phyloP scores from a whole-genome alignment of 495 filamentous ascomycete species.

The Bryoglossum gracile region DNA sequence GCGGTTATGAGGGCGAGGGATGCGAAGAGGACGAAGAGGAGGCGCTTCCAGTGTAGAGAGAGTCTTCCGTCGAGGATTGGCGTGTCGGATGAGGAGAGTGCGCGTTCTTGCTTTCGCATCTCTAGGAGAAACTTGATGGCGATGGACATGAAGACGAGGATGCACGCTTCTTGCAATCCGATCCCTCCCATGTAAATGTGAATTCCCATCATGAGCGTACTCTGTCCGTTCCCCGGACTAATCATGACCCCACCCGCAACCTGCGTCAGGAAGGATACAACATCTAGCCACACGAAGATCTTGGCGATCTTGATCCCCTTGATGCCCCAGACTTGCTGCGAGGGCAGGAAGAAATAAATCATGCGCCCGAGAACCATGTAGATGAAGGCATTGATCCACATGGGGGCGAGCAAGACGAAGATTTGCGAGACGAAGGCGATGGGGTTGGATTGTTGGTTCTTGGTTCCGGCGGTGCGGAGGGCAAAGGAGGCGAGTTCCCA shows the following conservation, averaged over 20 bases:
- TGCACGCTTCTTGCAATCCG: constrained; percentile 42
- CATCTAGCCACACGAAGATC: constrained; percentile 57
- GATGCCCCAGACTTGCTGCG: constrained; percentile 39
- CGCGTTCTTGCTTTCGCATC: constrained; percentile 18
- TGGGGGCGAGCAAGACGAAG: constrained; percentile 39
- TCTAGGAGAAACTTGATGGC: constrained; percentile 32
- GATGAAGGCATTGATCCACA: constrained; percentile 57
- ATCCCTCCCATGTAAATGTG: constrained; percentile 49
- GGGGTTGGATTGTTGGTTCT: constrained; percentile 31
- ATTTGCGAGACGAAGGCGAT: constrained; percentile 27
- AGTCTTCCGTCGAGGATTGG: constrained; percentile 22
- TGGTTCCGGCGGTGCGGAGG: constrained; percentile 29
- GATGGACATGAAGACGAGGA: constrained; percentile 36
- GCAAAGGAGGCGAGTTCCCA: constrained; percentile 36
- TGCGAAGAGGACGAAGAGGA: constrained; percentile 37
- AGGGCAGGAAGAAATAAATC: constrained; percentile 50
- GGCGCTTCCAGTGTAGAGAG: constrained; percentile 29
- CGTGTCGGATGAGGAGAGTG: no score
- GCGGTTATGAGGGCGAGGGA: constrained; percentile 38
- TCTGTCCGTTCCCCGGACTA: background rate
- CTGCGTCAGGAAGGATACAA: constrained; percentile 31
- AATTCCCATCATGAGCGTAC: constrained; percentile 28
- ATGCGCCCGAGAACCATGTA: constrained; percentile 63
- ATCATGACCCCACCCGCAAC: constrained; percentile 20
- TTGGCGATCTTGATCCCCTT: constrained; percentile 41